A percentile compares a stretch with the other conserved stretches of the same genome.
Conservation (phyloP, 257 asterid genomes). For the Verbena officinalis region DNA sequence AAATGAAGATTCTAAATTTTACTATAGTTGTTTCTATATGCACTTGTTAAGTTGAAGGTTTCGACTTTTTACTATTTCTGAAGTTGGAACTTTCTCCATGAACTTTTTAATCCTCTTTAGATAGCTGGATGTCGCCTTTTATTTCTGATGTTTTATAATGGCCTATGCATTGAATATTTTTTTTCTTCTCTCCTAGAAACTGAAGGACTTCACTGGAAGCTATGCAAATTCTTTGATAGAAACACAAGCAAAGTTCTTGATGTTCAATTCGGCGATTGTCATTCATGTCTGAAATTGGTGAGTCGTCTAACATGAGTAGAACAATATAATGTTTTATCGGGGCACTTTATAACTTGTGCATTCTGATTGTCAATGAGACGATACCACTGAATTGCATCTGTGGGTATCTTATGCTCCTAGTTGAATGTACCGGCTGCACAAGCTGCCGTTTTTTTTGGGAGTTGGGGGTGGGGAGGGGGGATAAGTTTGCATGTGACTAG, state of each 20-base stretch:
- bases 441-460: not conserved
- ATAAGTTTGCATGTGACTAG: not conserved
- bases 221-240: slow-evolving; percentile 51
- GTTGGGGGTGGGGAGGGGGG: too few species aligned
- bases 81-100: not conserved
- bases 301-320: slow-evolving; percentile 25
- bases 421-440: not conserved
- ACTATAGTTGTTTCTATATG: not conserved
- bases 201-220: slow-evolving; percentile 49
- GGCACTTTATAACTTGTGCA: not conserved
- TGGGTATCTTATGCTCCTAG: not conserved
- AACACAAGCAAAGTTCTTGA: slow-evolving; percentile 47
- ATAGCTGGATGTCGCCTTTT: not conserved
- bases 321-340: not conserved
- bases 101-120: not conserved
- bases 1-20: not conserved
- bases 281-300: slow-evolving; percentile 55
- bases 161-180: slow-evolving; percentile 7
- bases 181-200: slow-evolving; percentile 37
- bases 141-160: slow-evolving; percentile 2
- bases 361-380: not conserved
- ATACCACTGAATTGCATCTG: not conserved
- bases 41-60: not conserved
- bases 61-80: not conserved
- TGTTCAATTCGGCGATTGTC: slow-evolving; percentile 56